A percentile compares a stretch with the other conserved stretches of the same genome.
These are phyloP conservation scores for Leptographium radiaticola DNA, from an alignment of 2,329 filamentous ascomycete species.

Conservation along the genomic window DNA sequence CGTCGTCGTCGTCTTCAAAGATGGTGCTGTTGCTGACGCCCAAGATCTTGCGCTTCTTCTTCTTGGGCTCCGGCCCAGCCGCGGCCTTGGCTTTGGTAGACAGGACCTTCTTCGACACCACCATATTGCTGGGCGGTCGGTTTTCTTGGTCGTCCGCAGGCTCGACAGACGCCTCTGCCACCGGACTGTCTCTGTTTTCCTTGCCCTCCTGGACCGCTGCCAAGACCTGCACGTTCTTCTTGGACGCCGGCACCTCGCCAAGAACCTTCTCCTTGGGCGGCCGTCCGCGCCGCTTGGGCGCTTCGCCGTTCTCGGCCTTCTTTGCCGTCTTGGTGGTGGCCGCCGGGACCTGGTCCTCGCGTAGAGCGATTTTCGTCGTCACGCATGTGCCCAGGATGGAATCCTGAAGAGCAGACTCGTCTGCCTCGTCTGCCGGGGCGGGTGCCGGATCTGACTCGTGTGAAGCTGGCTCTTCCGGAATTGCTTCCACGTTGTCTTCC, in stretches of 20 bases:
- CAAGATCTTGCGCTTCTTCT: conserved; percentile 63
- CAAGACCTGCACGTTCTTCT: conserved; percentile 23
- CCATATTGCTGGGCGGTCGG: conserved; percentile 14
- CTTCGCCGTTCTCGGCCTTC: conserved; percentile 8
- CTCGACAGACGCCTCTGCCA: conserved; percentile 13
- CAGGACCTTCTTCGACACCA: conserved; percentile 3
- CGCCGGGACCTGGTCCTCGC: not conserved
- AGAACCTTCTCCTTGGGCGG: conserved; percentile 29
- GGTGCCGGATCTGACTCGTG: not conserved
- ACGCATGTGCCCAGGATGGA: conserved; percentile 8
- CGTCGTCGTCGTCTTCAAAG: conserved; percentile 58
- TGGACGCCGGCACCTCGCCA: conserved; percentile 29
- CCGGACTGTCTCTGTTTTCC: conserved; percentile 10
- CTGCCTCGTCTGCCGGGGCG: not conserved
- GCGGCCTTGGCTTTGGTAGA: conserved; percentile 3
- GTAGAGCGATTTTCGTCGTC: not conserved
- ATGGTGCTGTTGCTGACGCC: conserved; percentile 50
- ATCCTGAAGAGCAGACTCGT: conserved; percentile 10
- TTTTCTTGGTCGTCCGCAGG: conserved; percentile 20
- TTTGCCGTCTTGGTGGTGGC: not conserved
- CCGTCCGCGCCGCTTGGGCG: conserved; percentile 29
- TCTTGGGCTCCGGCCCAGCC: conserved; percentile 31
- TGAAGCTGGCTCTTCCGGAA: not conserved
- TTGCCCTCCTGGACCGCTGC: conserved; percentile 8
- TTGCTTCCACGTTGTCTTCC: conserved; percentile 20